Evolutionary conservation across 1,284 basidiomycete genomes (phyloP).

Genomic region (Waitea zeae): DNA sequence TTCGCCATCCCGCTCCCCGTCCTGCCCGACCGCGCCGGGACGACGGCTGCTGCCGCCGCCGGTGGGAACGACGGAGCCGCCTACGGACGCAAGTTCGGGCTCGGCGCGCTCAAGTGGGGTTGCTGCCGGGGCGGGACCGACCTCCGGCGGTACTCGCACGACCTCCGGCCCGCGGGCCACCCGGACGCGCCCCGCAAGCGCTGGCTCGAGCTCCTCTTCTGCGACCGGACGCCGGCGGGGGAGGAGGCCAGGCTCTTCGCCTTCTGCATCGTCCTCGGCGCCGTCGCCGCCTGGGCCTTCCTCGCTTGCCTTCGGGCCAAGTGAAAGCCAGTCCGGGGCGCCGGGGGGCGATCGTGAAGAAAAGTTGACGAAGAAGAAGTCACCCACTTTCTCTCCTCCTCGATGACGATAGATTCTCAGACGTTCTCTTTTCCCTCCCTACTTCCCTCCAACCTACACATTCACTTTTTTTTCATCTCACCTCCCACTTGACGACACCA

Average conservation of each 20-base stretch:
- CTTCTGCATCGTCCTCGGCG: constrained; percentile 33
- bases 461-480: no score
- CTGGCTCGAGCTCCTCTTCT: constrained; percentile 23
- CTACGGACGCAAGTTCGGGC: constrained; percentile 1
- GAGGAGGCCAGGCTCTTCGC: constrained; percentile 48
- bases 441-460: no score
- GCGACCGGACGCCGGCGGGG: constrained; percentile 46
- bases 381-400: no score
- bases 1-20: no score
- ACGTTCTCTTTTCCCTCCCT: no score
- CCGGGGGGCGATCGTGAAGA: constrained; percentile 71
- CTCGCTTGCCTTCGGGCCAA: no score
- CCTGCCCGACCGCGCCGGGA: no score
- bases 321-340: no score
- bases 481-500: no score
- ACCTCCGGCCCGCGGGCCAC: constrained; percentile 28
- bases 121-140: constrained; percentile 17
- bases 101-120: constrained; percentile 6
- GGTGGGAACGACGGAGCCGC: constrained; percentile 22
- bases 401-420: no score
- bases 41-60: constrained; percentile 18
- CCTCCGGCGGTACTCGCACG: constrained; percentile 22
- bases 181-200: constrained; percentile 16
- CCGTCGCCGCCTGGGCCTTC: constrained; percentile 41
- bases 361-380: constrained; percentile 59